Evolutionary conservation across 2,329 filamentous ascomycete genomes (phyloP).

Genomic region (Fusarium globosum): DNA sequence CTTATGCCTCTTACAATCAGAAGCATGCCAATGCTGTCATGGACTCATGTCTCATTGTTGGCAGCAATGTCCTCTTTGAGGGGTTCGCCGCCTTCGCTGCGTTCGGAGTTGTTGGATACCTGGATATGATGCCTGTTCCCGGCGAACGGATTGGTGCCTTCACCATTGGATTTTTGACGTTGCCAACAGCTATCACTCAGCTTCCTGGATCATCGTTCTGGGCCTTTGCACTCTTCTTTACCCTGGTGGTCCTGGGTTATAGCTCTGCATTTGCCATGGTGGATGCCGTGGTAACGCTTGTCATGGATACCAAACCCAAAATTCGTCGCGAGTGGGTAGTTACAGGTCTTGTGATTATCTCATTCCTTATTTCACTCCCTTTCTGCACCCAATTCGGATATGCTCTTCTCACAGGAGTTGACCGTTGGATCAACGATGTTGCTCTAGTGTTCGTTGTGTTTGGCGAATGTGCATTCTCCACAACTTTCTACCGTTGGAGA

Average conservation of each 20-base stretch:
- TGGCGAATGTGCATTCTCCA: slow-evolving; percentile 63
- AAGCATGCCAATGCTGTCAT: slow-evolving; percentile 68
- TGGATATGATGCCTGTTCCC: slow-evolving; percentile 51
- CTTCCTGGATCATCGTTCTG: slow-evolving; percentile 69
- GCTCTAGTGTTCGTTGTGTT: slow-evolving; percentile 65
- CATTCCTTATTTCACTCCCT: slow-evolving; percentile 64
- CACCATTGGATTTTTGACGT: slow-evolving; percentile 67
- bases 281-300: slow-evolving; percentile 64
- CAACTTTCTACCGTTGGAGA: slow-evolving; percentile 63
- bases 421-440: slow-evolving; percentile 67
- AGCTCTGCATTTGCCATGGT: slow-evolving; percentile 70
- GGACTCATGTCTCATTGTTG: slow-evolving; percentile 66
- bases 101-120: slow-evolving; percentile 66
- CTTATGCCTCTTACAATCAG: slow-evolving; percentile 69
- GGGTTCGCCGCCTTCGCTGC: slow-evolving; percentile 61
- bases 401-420: slow-evolving; percentile 64
- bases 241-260: slow-evolving; percentile 67
- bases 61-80: slow-evolving; percentile 67
- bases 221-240: slow-evolving; percentile 69
- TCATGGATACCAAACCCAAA: slow-evolving; percentile 61
- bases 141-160: slow-evolving; percentile 62
- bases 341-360: slow-evolving; percentile 59
- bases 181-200: slow-evolving; percentile 65
- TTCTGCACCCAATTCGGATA: slow-evolving; percentile 70
- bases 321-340: slow-evolving; percentile 58